Evolutionary conservation across 108 stramenopile species (phyloP).

Genomic region (Skeletonema menzelii): DNA sequence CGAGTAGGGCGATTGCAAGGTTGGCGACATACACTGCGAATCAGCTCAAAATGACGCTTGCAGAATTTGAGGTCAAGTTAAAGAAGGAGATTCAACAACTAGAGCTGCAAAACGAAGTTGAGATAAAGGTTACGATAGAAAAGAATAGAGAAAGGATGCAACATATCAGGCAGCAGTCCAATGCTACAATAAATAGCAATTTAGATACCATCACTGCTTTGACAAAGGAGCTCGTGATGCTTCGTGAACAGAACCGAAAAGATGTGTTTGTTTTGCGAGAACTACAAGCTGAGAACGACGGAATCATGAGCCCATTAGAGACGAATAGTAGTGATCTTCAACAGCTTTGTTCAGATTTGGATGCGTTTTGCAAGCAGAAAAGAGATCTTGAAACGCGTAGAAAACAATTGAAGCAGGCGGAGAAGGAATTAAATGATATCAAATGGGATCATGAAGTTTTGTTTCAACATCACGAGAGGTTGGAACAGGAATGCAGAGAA

Average conservation of each 20-base stretch:
- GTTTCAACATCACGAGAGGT: slow-evolving; percentile 34
- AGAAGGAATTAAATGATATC: slow-evolving; percentile 38
- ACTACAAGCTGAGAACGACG: slow-evolving; percentile 22
- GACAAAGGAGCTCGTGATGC: slow-evolving; percentile 20
- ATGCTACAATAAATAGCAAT: slow-evolving; percentile 25
- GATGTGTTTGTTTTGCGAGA: slow-evolving; percentile 17
- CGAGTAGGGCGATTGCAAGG: slow-evolving; percentile 14
- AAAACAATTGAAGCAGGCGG: slow-evolving; percentile 17
- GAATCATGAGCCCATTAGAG: slow-evolving; percentile 29
- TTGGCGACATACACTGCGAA: slow-evolving; percentile 26
- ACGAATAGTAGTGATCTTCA: slow-evolving; percentile 13
- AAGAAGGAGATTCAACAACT: slow-evolving; percentile 24
- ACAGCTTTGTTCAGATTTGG: slow-evolving; percentile 14
- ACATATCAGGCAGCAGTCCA: slow-evolving; percentile 14
- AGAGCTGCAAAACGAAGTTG: slow-evolving; percentile 16
- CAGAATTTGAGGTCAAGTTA: slow-evolving; percentile 15
- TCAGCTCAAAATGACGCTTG: slow-evolving; percentile 7
- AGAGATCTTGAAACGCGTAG: slow-evolving; percentile 25
- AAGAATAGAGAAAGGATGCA: slow-evolving; percentile 24
- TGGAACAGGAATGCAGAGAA: slow-evolving; percentile 19
- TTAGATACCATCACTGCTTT: slow-evolving; percentile 31
- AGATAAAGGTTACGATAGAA: slow-evolving; percentile 15
- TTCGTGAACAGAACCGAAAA: slow-evolving; percentile 36
- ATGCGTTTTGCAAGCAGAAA: slow-evolving; percentile 22
- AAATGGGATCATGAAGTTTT: slow-evolving; percentile 48